Base-by-base conservation (phyloP, 805 yeast species). In the Teunomyces kruisii region DNA sequence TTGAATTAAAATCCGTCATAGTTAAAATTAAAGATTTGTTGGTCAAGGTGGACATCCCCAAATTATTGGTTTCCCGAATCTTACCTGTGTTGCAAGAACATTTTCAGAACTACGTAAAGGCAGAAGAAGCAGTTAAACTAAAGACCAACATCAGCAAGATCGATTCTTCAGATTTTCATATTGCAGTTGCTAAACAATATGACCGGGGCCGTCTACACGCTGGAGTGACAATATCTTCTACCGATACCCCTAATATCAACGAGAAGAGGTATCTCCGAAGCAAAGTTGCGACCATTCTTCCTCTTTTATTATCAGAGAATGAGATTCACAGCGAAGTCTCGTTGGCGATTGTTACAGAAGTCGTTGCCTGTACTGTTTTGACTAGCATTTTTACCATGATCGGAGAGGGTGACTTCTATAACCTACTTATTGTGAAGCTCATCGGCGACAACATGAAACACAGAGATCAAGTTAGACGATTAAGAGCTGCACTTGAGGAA, bases 341-440 rank as follows among this genome's bases (percentile, higher is more conserved):
- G 0, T 46, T 51, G 0, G 60, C 75, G 0, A 64, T 91, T 8
- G 54, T 84, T 0, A 68, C 83, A 31, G 96, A 91, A 54, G 70
- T 91, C 5, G 43, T 88, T 2, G 60, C 87, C 0, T 71, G 76
- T 38, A 70, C 76, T 1, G 56, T 72, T 1, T 48, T 70, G 9
- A 70, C 80, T 17, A 75, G 79, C 44, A 79, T 89, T 0, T 49
- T 88, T 9, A 58, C 67, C 6, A 76, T 84, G 65, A 53, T 85
- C 1, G 65, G 84, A 0, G 91, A 86, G 40, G 80, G 92, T 1
- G 96, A 89, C 58, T 85, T 80, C 48, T 86, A 85, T 79, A 91
- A 91, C 59, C 78, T 80, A 44, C 56, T 74, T 32, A 72, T 89
- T 12, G 81, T 82, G 8, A 76, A 77, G 42, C 60, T 76, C 1